Evolutionary conservation across 768 basidiomycete species (phyloP).

Genomic region (Asterophora lycoperdoides): DNA sequence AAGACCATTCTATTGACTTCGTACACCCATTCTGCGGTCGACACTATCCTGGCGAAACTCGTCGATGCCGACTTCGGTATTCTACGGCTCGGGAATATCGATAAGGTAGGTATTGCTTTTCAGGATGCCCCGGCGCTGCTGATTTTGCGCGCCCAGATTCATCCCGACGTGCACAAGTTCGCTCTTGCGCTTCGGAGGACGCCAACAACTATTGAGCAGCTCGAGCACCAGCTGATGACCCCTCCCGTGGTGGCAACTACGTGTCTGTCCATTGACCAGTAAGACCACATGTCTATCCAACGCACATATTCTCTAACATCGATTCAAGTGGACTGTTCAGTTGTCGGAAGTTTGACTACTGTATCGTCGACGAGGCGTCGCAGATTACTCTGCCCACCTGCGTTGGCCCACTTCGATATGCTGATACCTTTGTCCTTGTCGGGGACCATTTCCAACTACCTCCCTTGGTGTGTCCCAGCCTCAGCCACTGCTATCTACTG

Average conservation of each 20-base stretch:
- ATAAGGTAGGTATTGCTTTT: conserved; percentile 59
- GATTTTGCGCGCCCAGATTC: conserved; percentile 49
- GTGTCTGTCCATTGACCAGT: conserved; percentile 93
- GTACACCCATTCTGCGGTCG: conserved; percentile 98
- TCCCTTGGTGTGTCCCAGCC: conserved; percentile 60
- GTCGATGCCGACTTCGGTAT: conserved; percentile 63
- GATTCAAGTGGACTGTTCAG: conserved; percentile 71
- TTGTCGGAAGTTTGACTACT: conserved; percentile 86
- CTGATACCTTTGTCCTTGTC: conserved; percentile 88
- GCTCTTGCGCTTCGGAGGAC: conserved; percentile 55
- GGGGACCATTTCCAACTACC: conserved; percentile 98
- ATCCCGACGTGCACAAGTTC: conserved; percentile 72
- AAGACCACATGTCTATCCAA: conserved; percentile 25
- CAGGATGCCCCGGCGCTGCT: background rate
- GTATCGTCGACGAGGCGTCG: conserved; percentile 97
- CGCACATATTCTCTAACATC: background rate
- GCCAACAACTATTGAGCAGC: conserved; percentile 70
- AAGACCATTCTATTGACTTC: conserved; percentile 88
- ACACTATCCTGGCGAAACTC: conserved; percentile 90
- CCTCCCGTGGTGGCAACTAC: conserved; percentile 97
- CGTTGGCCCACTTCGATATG: conserved; percentile 86
- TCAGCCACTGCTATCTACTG: background rate
- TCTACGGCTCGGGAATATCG: conserved; percentile 82
- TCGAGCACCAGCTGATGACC: conserved; percentile 77
- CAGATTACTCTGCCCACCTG: conserved; percentile 97